A percentile compares a stretch with the other conserved stretches of the same genome.
These are phyloP conservation scores for Stevia rebaudiana DNA, from an alignment of 140 eudicot species.

Conservation along the genomic window DNA sequence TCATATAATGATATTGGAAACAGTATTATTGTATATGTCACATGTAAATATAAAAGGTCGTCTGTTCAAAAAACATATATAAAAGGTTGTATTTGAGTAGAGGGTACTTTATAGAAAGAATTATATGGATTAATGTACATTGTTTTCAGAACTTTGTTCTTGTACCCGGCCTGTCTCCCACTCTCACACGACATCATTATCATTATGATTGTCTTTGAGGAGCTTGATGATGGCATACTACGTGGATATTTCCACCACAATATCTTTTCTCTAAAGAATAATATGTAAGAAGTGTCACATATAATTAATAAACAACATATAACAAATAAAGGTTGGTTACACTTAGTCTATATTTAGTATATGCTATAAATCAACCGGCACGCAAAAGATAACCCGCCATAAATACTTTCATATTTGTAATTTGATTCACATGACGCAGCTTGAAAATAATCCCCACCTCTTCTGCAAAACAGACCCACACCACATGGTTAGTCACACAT, in stretches of 20 bases:
- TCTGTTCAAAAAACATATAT: too few relatives aligned
- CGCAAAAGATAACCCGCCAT: not conserved
- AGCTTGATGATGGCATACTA: not conserved
- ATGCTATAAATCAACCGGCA: conserved; percentile 9
- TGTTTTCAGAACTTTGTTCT: conserved; percentile 1
- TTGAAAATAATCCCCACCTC: conserved; percentile 59
- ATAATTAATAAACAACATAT: conserved; percentile 3
- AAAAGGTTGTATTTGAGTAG: not conserved
- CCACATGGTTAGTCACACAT: conserved; percentile 4
- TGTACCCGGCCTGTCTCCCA: not conserved
- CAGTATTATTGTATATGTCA: not conserved
- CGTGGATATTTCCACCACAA: not conserved
- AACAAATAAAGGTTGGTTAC: conserved; percentile 4
- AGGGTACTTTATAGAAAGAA: too few relatives aligned
- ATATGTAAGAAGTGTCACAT: not conserved
- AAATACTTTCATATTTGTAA: not conserved
- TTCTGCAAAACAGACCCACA: conserved; percentile 39
- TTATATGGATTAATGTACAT: not conserved
- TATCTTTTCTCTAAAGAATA: not conserved
- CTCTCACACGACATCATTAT: not conserved
- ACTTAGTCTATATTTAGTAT: conserved; percentile 3
- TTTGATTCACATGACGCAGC: conserved; percentile 55
- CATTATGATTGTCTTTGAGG: not conserved
- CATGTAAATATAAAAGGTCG: not conserved
- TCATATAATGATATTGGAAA: too few relatives aligned